Percentiles rank a stretch among this genome's conserved stretches.
phyloP scores from a whole-genome alignment of 805 yeast genomes.

The Kuraishia piskuri region DNA sequence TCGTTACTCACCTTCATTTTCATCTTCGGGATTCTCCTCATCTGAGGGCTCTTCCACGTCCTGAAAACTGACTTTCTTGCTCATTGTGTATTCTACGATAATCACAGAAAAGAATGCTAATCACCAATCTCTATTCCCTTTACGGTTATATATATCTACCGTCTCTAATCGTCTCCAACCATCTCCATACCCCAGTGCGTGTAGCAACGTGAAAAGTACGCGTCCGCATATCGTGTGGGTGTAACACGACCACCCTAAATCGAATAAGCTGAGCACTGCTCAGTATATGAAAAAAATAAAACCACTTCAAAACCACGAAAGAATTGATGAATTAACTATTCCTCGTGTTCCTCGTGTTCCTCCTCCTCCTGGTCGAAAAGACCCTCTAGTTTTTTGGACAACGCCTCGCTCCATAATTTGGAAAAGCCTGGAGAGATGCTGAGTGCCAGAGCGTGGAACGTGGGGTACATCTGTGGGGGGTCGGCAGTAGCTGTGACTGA shows the following conservation, averaged over 20 bases:
- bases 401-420: background rate
- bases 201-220: background rate
- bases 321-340: no score
- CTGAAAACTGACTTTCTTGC: conserved; percentile 13
- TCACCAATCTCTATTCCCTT: no score
- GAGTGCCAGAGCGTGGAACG: conserved; percentile 20
- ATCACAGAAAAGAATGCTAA: no score
- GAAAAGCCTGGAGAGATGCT: background rate
- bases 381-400: background rate
- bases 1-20: background rate
- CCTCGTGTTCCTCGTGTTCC: background rate
- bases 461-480: conserved; percentile 12
- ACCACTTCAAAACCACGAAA: no score
- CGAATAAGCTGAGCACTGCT: no score
- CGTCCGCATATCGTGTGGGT: background rate
- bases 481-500: no score
- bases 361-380: background rate
- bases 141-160: no score
- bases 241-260: background rate
- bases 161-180: background rate
- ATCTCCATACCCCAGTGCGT: background rate
- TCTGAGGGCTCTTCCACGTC: conserved; percentile 9
- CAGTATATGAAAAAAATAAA: no score
- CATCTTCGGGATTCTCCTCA: conserved; percentile 7
- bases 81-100: background rate